Conservation (phyloP, 495 filamentous ascomycete genomes). For the Penicillium flavigenum region DNA sequence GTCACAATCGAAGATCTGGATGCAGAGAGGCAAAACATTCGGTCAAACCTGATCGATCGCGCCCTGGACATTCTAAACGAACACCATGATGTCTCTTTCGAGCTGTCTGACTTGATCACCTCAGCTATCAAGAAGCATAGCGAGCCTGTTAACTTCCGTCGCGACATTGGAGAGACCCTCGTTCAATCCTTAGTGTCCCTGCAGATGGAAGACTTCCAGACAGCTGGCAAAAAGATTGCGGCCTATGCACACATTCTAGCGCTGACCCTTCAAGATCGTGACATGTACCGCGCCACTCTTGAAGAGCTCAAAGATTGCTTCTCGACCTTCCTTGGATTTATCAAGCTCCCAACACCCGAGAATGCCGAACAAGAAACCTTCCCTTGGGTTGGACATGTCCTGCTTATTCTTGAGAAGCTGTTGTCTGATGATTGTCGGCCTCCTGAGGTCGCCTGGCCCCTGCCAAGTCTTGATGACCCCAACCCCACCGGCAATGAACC, state of each 20-base stretch:
- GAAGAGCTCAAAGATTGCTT: slow-evolving; percentile 79
- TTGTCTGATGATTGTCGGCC: slow-evolving; percentile 85
- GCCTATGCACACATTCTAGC: slow-evolving; percentile 92
- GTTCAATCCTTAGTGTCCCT: slow-evolving; percentile 87
- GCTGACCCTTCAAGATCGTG: slow-evolving; percentile 75
- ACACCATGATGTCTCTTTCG: slow-evolving; percentile 86
- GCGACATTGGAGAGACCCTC: slow-evolving; percentile 78
- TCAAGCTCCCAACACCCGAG: slow-evolving; percentile 61
- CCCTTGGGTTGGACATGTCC: slow-evolving; percentile 88
- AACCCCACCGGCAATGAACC: slow-evolving; percentile 47
- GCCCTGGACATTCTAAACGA: slow-evolving; percentile 86
- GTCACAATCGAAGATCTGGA: slow-evolving; percentile 82
- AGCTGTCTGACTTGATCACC: slow-evolving; percentile 81
- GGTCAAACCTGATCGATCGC: slow-evolving; percentile 79
- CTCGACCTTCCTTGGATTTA: slow-evolving; percentile 69
- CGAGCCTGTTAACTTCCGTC: slow-evolving; percentile 61
- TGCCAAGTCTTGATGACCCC: slow-evolving; percentile 57
- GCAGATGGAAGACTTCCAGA: slow-evolving; percentile 64
- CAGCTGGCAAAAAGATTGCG: slow-evolving; percentile 77
- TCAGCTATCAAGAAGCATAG: slow-evolving; percentile 69
- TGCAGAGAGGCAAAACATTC: slow-evolving; percentile 66
- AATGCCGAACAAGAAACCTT: slow-evolving; percentile 69
- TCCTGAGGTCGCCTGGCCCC: slow-evolving; percentile 67
- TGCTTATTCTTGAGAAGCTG: slow-evolving; percentile 87
- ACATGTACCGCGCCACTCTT: slow-evolving; percentile 76